Base-by-base conservation (phyloP, 495 filamentous ascomycete genomes). In the Usnea hakonensis region DNA sequence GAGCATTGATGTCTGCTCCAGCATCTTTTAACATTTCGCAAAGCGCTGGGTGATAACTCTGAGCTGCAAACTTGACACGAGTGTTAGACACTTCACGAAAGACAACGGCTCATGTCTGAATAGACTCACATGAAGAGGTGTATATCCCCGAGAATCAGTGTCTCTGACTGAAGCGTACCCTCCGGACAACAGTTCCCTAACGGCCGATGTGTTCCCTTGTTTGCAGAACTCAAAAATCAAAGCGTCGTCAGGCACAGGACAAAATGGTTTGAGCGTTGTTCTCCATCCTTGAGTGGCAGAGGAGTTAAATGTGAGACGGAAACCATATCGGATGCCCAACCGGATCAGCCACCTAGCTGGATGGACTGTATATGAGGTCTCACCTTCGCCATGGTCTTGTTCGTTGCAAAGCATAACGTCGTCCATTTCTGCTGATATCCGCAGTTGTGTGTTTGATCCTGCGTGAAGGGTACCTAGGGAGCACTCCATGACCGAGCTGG, bases 161-260 rank as follows among this genome's bases (percentile, higher is more conserved):
- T 58, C 56, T 21, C 56, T 46, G 7, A 46, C 40, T 2, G 56
- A 44, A 21, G 56, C 56, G 33, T 58, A 28, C 0, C 56, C 56
- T 32, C 6, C 4, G 19, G 28, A 46, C 4, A 58, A 46, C 56
- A 58, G 2, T 21, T 1, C 36, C n/a, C 38, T 44, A 2, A 46
- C 40, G 19, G 23, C 56, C 6, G 48, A n/a, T n/a, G n/a, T n/a
- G 40, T 67, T 61, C 3, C 63, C 65, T 6, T 65, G 16, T 26
- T 13, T 50, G n/a, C 63, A 67, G 36, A 61, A 67, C 1, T 57
- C 30, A 33, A 67, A 67, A 16, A 62, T 62, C 48, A 61, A 28
- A 43, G 65, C 43, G 37, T 65, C 57, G 40, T 65, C 57, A 41
- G 63, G 57, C 28, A 64, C 63, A 21, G 23, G 37, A 28, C 43